Percentiles rank a stretch among this genome's conserved stretches.
Evolutionary conservation across 1,284 basidiomycete species (phyloP).

Genomic region (Tremellales sp.): DNA sequence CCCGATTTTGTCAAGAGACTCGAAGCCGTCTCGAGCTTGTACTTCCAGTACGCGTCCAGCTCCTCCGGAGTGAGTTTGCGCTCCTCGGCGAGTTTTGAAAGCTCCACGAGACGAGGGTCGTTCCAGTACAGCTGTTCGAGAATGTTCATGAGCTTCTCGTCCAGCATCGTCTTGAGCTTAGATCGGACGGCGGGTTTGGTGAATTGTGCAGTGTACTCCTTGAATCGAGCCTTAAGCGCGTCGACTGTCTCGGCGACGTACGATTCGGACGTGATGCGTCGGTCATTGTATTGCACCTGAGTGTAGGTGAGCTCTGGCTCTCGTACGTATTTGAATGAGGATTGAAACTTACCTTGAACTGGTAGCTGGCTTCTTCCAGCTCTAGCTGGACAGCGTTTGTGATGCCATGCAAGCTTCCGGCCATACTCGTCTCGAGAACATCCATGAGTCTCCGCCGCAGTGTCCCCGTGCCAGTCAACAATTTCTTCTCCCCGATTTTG

Average conservation of each 20-base stretch:
- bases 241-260: slow-evolving; percentile 98
- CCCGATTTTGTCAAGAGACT: slow-evolving; percentile 93
- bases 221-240: slow-evolving; percentile 84
- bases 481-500: slow-evolving; percentile 51
- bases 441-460: slow-evolving; percentile 88
- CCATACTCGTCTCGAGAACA: slow-evolving; percentile 96
- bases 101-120: slow-evolving; percentile 76
- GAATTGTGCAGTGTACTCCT: slow-evolving; percentile 78
- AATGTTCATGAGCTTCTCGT: slow-evolving; percentile 95
- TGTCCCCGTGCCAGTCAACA: slow-evolving; percentile 87
- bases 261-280: slow-evolving; percentile 87
- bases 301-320: slow-evolving; percentile 2
- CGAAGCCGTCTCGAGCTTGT: slow-evolving; percentile 90
- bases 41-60: slow-evolving; percentile 87
- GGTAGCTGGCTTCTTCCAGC: slow-evolving; percentile 92
- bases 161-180: slow-evolving; percentile 85
- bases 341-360: slow-evolving; percentile 69
- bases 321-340: neutral
- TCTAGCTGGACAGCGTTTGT: slow-evolving; percentile 95
- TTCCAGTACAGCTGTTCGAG: slow-evolving; percentile 97
- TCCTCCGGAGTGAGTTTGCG: slow-evolving; percentile 62
- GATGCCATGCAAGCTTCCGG: slow-evolving; percentile 87
- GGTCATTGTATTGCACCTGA: slow-evolving; percentile 93
- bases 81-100: slow-evolving; percentile 68
- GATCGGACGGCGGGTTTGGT: slow-evolving; percentile 81